Evolutionary conservation across 169 alveolate species (phyloP), one percentile per base, ranked within the genome.

Genomic region (Cryptosporidium canis): DNA sequence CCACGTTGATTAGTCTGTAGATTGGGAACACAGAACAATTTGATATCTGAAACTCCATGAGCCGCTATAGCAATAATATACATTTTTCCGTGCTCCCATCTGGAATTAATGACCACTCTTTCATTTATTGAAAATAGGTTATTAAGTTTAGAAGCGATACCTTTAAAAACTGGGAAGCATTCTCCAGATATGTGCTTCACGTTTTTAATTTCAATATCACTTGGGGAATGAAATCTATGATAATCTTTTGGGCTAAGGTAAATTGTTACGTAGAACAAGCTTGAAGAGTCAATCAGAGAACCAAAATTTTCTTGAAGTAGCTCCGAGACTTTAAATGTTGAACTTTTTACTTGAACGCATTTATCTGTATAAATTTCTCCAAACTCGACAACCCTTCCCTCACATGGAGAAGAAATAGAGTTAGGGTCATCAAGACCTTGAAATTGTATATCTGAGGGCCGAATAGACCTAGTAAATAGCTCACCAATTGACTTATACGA

Each of bases 201-300:
- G 45, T 61, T 91, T 44, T 90, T 48, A 14, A 94, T 90, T 35
- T 85, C 47, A 63, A 92, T 91, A 44, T 94, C 72, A 24, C 94
- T 68, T 18, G 98, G 98, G 4, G 96, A 90, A 85, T 95, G 98
- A 90, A 93, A 96, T 66, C 97, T 91, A 72, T 96, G 98, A 83
- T 95, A 96, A 87, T 96, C 96, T 29, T 95, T 93, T 21, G 98
- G 98, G 43, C 95, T 93, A 45, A 96, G 91, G 87, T 96, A 96
- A 53, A 95, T 66, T 24, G 84, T 92, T 18, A 85, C 87, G 58
- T 83, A 93, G 55, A 85, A 85, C 2, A 94, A 61, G 8, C 41
- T 66, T 41, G 83, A 66, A 37, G 51, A 55, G 18, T 37, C 44
- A 18, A 66, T 33, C 85, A 85, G 41, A 68, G 90, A 53, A 90